Evolutionary conservation across 1,139 yeast genomes (phyloP).

Genomic region (Arxiozyma heterogenica): DNA sequence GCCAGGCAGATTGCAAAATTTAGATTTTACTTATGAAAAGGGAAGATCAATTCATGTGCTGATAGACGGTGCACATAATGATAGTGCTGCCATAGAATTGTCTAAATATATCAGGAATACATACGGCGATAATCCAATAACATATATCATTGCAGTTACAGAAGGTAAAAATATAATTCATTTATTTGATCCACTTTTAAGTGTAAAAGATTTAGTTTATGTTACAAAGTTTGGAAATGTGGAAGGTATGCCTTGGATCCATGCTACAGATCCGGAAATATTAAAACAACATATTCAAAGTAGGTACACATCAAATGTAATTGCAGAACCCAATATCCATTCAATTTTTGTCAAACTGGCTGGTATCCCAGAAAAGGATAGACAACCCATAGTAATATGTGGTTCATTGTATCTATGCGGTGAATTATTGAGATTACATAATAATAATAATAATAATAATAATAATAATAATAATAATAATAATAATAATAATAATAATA

Average conservation of each 20-base stretch:
- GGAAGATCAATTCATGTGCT: conserved; percentile 34
- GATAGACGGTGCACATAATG: conserved; percentile 91
- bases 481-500: no score
- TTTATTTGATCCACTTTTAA: conserved; percentile 45
- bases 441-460: conserved; percentile 2
- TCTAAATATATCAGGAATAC: conserved; percentile 35
- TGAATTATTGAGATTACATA: conserved; percentile 45
- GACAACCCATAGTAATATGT: conserved; percentile 45
- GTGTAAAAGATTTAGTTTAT: conserved; percentile 45
- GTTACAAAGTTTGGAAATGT: conserved; percentile 59
- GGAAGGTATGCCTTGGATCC: conserved; percentile 91
- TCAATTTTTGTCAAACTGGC: conserved; percentile 13
- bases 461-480: no score
- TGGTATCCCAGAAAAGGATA: background rate
- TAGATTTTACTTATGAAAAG: conserved; percentile 24
- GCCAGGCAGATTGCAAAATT: conserved; percentile 56
- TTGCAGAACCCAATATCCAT: conserved; percentile 12
- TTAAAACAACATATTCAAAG: conserved; percentile 32
- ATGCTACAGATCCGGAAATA: conserved; percentile 37
- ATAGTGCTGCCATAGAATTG: conserved; percentile 68
- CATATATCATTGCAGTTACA: conserved; percentile 68
- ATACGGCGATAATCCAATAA: conserved; percentile 34
- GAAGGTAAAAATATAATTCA: conserved; percentile 54
- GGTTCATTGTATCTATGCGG: conserved; percentile 76
- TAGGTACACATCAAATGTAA: conserved; percentile 31